phyloP scores from a whole-genome alignment of 306 rosid genomes.

The Quercus parvula region DNA sequence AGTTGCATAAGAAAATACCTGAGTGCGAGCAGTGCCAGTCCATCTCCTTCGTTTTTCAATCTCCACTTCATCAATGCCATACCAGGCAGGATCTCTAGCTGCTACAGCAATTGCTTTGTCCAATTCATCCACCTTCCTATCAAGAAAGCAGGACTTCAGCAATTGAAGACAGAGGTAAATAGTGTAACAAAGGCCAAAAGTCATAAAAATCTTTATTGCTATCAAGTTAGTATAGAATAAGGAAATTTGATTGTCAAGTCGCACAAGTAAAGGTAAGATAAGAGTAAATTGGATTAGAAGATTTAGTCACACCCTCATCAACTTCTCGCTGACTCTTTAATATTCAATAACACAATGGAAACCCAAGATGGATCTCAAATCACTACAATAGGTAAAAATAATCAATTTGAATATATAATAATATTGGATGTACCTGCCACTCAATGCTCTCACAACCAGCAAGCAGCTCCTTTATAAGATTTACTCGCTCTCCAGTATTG shows the following conservation, averaged over 20 bases:
- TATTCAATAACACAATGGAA: neutral
- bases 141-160: slow-evolving; percentile 68
- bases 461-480: slow-evolving; percentile 65
- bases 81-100: slow-evolving; percentile 84
- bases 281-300: slow-evolving; percentile 4
- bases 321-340: neutral
- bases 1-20: slow-evolving; percentile 43
- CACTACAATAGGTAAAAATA: neutral
- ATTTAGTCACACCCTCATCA: neutral
- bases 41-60: slow-evolving; percentile 88
- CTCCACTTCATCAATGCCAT: slow-evolving; percentile 84
- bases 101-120: slow-evolving; percentile 93
- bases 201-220: neutral
- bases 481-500: slow-evolving; percentile 52
- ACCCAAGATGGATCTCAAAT: neutral
- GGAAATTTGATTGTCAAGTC: neutral
- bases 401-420: neutral
- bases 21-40: slow-evolving; percentile 82
- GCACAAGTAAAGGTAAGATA: neutral
- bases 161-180: slow-evolving; percentile 20
- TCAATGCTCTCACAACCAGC: slow-evolving; percentile 74
- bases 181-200: neutral
- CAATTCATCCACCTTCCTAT: slow-evolving; percentile 99
- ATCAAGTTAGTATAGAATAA: neutral
- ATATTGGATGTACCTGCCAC: slow-evolving; percentile 70